phyloP scores from a whole-genome alignment of 495 filamentous ascomycete genomes.

The Penicillium canescens region DNA sequence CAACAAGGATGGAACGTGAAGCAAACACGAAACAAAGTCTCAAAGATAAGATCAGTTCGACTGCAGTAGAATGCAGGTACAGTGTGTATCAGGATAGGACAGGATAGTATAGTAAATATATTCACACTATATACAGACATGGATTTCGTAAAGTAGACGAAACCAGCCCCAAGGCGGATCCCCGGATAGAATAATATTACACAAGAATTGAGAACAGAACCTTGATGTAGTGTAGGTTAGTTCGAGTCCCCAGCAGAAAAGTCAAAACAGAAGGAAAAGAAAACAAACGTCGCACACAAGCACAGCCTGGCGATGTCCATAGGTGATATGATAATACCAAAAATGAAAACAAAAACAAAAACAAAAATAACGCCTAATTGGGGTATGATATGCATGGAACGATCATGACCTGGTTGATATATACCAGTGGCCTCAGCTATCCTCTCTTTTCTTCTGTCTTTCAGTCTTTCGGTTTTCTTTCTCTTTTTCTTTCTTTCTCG shows the following conservation, averaged over 20 bases:
- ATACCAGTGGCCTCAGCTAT: constrained; percentile 16
- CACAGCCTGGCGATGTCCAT: neutral
- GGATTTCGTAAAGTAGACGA: neutral
- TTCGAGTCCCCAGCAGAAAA: neutral
- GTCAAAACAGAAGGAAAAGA: neutral
- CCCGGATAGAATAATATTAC: neutral
- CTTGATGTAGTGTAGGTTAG: neutral
- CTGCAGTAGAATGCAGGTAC: too few species aligned
- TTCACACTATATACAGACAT: neutral
- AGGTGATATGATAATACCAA: neutral
- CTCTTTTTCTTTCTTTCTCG: neutral
- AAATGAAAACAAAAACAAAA: neutral
- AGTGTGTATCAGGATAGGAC: neutral
- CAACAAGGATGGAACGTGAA: too few species aligned
- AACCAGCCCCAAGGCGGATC: neutral
- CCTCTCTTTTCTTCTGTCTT: constrained; percentile 1
- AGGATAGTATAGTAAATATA: neutral
- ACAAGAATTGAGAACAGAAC: neutral
- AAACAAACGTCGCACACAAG: neutral
- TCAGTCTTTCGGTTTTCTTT: neutral
- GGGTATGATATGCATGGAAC: constrained; percentile 31
- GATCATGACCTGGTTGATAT: constrained; percentile 23
- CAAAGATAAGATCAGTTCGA: too few species aligned
- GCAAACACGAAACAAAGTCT: too few species aligned
- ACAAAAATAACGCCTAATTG: constrained; percentile 18